phyloP scores from a whole-genome alignment of 495 filamentous ascomycete genomes.

The Glarea lozoyensis region DNA sequence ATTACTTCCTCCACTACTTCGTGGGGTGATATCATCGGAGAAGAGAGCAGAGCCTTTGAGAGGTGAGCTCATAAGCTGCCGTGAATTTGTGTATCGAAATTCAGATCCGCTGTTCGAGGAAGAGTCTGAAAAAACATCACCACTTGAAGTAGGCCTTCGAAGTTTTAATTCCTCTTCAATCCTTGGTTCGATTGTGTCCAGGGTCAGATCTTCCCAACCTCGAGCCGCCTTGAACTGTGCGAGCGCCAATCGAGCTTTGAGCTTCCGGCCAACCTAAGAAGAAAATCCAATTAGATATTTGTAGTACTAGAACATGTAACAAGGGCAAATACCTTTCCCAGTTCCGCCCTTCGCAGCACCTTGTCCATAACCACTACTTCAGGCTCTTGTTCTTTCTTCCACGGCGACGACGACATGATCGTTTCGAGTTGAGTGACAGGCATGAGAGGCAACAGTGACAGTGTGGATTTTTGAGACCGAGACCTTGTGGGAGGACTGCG shows the following conservation, averaged over 20 bases:
- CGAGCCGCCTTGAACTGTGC: conserved; percentile 95
- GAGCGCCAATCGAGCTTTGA: conserved; percentile 88
- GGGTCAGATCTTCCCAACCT: conserved; percentile 70
- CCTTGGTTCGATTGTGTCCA: conserved; percentile 65
- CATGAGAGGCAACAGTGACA: neutral
- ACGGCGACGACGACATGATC: conserved; percentile 46
- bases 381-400: conserved; percentile 45
- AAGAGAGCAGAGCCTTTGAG: conserved; percentile 54
- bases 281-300: neutral
- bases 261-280: conserved; percentile 75
- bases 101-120: conserved; percentile 57
- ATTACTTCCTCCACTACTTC: conserved; percentile 37
- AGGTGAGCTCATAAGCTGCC: conserved; percentile 52
- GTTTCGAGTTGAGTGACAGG: neutral
- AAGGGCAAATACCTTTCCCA: conserved; percentile 66
- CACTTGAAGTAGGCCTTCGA: conserved; percentile 42
- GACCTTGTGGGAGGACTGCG: neutral
- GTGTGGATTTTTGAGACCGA: neutral
- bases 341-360: conserved; percentile 64
- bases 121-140: conserved; percentile 66
- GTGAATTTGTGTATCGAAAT: conserved; percentile 36
- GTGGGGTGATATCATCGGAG: conserved; percentile 49
- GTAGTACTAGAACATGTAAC: neutral
- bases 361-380: conserved; percentile 60
- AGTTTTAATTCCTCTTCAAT: conserved; percentile 62